Conservation (phyloP, 768 basidiomycete genomes). For the Suillus subaureus region DNA sequence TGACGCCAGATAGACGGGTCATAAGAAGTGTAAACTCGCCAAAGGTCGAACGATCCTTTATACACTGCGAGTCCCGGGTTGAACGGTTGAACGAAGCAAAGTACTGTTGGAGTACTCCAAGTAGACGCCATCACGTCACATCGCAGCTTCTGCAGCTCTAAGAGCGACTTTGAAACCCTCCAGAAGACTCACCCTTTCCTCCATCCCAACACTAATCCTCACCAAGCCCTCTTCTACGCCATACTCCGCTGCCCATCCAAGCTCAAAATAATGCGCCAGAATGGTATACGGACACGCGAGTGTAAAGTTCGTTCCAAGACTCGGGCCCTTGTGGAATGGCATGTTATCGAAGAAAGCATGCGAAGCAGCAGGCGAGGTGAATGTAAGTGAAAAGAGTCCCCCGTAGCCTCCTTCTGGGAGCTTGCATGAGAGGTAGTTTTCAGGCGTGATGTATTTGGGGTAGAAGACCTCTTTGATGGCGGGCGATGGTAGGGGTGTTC, state of each 20-base stretch:
- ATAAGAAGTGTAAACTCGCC: not conserved
- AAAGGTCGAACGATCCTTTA: not conserved
- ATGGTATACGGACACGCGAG: conserved; percentile 93
- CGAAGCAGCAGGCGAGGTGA: conserved; percentile 68
- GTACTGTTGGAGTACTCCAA: conserved; percentile 7
- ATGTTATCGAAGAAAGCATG: conserved; percentile 84
- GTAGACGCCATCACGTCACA: conserved; percentile 10
- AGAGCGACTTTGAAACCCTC: conserved; percentile 65
- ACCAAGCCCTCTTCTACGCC: conserved; percentile 87
- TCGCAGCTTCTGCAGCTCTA: conserved; percentile 63
- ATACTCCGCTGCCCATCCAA: conserved; percentile 88
- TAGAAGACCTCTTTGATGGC: conserved; percentile 87
- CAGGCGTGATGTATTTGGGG: conserved; percentile 76
- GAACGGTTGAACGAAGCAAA: conserved; percentile 2
- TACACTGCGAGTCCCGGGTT: conserved; percentile 4
- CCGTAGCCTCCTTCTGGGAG: conserved; percentile 67
- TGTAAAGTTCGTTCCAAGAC: conserved; percentile 94
- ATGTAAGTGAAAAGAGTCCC: conserved; percentile 86
- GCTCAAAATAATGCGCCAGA: conserved; percentile 85
- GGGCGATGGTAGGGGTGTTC: conserved; percentile 27
- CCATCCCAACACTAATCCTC: conserved; percentile 90
- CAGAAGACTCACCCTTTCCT: conserved; percentile 61
- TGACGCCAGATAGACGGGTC: not conserved
- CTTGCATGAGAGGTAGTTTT: conserved; percentile 73
- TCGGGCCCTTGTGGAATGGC: conserved; percentile 86